phyloP scores from a whole-genome alignment of 2,329 filamentous ascomycete species.

The Aaosphaeria arxii region DNA sequence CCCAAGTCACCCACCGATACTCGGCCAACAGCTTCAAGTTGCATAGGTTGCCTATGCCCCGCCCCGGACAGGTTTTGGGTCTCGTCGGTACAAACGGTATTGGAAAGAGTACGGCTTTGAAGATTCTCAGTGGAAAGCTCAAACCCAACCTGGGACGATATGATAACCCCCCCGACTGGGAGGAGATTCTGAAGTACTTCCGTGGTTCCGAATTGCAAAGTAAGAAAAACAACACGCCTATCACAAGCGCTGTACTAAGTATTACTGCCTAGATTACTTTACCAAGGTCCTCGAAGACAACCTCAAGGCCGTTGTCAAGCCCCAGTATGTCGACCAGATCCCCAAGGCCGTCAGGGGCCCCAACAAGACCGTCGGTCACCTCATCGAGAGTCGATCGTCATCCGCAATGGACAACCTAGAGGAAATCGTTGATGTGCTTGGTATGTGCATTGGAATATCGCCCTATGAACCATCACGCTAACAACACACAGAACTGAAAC shows the following conservation, averaged over 20 bases:
- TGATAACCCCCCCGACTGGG: constrained; percentile 97
- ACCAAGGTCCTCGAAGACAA: constrained; percentile 97
- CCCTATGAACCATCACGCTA: constrained; percentile 3
- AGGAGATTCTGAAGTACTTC: constrained; percentile 98
- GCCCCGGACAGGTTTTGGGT: constrained; percentile 91
- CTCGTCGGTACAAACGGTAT: constrained; percentile 99
- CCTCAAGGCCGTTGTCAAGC: constrained; percentile 96
- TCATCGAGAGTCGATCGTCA: constrained; percentile 67
- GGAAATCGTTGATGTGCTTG: constrained; percentile 76
- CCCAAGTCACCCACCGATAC: constrained; percentile 96
- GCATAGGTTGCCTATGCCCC: constrained; percentile 91
- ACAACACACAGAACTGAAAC: constrained; percentile 64
- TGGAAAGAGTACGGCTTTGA: constrained; percentile 98
- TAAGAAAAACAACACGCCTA: constrained; percentile 44
- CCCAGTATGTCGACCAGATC: constrained; percentile 98
- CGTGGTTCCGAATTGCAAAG: constrained; percentile 96
- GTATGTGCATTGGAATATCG: constrained; percentile 30
- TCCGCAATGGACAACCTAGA: constrained; percentile 74
- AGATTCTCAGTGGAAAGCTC: constrained; percentile 96
- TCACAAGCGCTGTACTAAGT: constrained; percentile 15
- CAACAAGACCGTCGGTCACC: constrained; percentile 72
- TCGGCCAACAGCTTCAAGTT: constrained; percentile 99
- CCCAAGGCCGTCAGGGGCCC: constrained; percentile 84
- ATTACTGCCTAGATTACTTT: constrained; percentile 73
- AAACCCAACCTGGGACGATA: constrained; percentile 96